These are phyloP conservation scores for Angomonas ambiguus DNA, from an alignment of 208 protist genomes.

Conservation along the genomic window DNA sequence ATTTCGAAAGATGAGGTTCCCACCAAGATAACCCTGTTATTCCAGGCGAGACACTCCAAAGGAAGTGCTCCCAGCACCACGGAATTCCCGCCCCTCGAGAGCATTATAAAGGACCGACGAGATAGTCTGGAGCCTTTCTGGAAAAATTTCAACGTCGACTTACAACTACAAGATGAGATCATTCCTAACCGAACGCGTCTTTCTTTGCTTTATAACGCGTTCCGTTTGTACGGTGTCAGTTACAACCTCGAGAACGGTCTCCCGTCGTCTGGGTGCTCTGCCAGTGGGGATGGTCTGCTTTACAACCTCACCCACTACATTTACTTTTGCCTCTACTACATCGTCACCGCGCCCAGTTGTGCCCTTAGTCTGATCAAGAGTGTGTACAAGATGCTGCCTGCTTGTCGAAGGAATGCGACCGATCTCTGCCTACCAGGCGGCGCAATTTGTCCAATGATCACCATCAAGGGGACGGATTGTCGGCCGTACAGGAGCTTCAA, in stretches of 20 bases:
- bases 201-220: constrained; percentile 73
- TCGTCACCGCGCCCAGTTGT: constrained; percentile 49
- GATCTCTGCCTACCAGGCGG: constrained; percentile 57
- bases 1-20: constrained; percentile 36
- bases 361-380: constrained; percentile 65
- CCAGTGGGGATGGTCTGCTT: constrained; percentile 52
- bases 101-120: constrained; percentile 42
- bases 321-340: constrained; percentile 84
- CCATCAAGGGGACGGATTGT: constrained; percentile 58
- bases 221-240: constrained; percentile 69
- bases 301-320: constrained; percentile 80
- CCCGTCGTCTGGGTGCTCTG: constrained; percentile 56
- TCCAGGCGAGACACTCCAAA: constrained; percentile 49
- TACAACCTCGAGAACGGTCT: constrained; percentile 67
- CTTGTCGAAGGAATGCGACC: constrained; percentile 64
- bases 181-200: constrained; percentile 63
- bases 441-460: constrained; percentile 71
- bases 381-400: constrained; percentile 67
- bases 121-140: constrained; percentile 57
- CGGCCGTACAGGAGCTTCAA: constrained; percentile 44
- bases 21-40: constrained; percentile 49
- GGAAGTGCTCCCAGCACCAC: not conserved
- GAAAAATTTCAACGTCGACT: constrained; percentile 58
- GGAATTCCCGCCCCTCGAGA: constrained; percentile 28
- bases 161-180: constrained; percentile 81